Evolutionary conservation across 2,329 filamentous ascomycete genomes (phyloP).

Genomic region (Aspergillus japonicus): DNA sequence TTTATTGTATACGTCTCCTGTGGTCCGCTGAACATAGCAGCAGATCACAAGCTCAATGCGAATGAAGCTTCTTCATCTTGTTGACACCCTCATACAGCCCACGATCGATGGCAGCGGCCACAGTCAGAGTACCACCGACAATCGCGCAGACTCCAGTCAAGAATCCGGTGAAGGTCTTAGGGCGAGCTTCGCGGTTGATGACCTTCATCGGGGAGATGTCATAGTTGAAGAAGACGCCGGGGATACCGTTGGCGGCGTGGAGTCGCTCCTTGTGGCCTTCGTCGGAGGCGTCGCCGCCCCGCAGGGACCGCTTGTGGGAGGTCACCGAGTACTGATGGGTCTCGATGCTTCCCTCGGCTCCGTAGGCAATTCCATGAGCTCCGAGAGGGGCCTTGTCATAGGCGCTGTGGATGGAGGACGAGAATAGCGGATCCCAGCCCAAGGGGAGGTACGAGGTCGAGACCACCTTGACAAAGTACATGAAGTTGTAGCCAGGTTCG

Average conservation of each 20-base stretch:
- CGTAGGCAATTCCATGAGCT: constrained; percentile 64
- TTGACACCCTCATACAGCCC: constrained; percentile 85
- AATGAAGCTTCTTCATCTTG: constrained; percentile 82
- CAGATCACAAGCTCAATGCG: constrained; percentile 43
- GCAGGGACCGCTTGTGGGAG: constrained; percentile 85
- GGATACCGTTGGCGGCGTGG: constrained; percentile 88
- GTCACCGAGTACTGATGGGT: constrained; percentile 99
- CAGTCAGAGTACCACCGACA: constrained; percentile 90
- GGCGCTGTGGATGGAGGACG: constrained; percentile 36
- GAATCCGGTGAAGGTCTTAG: constrained; percentile 89
- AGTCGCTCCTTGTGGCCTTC: constrained; percentile 90
- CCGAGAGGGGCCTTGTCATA: constrained; percentile 64
- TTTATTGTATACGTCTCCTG: constrained; percentile 1
- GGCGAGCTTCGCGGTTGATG: constrained; percentile 87
- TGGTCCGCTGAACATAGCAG: neutral
- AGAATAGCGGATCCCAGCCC: constrained; percentile 70
- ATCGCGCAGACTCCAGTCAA: constrained; percentile 91
- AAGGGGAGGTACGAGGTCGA: constrained; percentile 92
- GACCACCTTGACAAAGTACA: constrained; percentile 99
- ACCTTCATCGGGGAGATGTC: constrained; percentile 99
- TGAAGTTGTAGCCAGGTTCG: constrained; percentile 89
- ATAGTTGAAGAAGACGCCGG: constrained; percentile 97
- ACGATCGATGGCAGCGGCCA: constrained; percentile 89
- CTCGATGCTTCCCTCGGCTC: constrained; percentile 77
- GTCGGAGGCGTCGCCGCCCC: constrained; percentile 76